Base-by-base conservation (phyloP, 345 rosid species). In the Theobroma cacao region DNA sequence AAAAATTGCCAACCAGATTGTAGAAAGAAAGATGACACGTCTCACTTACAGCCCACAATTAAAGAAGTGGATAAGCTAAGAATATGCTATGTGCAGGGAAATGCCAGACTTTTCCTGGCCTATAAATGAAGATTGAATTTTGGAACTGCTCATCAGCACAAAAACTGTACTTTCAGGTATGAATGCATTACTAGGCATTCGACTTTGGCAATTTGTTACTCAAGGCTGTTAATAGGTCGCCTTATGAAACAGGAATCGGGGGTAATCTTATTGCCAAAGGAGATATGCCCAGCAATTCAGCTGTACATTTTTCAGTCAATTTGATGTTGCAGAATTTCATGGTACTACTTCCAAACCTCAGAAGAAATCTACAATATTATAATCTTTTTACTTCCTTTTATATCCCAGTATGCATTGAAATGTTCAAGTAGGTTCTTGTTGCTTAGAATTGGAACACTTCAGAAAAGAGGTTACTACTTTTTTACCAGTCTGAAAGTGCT, bases 281-380 rank as follows among this genome's bases (percentile, higher is more conserved):
- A 80, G 91, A 86, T 88, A 86, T 86, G 85, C 84, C 82, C 82
- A 40, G 80, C 83, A 77, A 82, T 82, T 80, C 78, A 77, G 62
- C 84, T 2, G 33, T 81, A 43, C 85, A 71, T 18, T 7, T 12
- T 60, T 31, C 77, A 38, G 65, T 18, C 36, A 15, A 22, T 30
- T 56, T 58, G 11, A 13, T 38, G 28, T 0, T n/a, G 2, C 71
- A 38, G 15, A 20, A 66, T 10, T 67, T 67, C 52, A 38, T 41
- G 10, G 20, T 41, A 67, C 53, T 12, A 22, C 31, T 60, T 56
- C 22, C 11, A 2, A 58, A 58, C 26, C 3, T 5, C 41, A 38
- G 7, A 4, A 38, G 41, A 2, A n/a, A n/a, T n/a, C 41, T 38
- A 38, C n/a, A n/a, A n/a, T n/a, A n/a, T n/a, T n/a, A n/a, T n/a